phyloP scores from a whole-genome alignment of 139 green algal genomes.

The Choricystis sp. region DNA sequence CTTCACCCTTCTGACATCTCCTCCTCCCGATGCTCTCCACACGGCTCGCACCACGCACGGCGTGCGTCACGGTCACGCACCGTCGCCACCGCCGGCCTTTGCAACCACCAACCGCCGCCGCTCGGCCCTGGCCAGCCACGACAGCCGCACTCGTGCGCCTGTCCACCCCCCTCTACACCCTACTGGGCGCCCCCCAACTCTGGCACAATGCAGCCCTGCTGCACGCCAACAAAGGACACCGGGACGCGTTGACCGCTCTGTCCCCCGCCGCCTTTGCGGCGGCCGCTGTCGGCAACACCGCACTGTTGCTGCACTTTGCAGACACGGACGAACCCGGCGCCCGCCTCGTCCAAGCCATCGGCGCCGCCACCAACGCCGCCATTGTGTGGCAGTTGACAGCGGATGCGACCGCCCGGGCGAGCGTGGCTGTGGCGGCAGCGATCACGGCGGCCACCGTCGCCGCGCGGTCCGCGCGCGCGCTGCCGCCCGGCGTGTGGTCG shows the following conservation, averaged over 20 bases:
- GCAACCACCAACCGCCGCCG: too few relatives aligned
- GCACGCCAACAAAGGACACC: slow-evolving; percentile 21
- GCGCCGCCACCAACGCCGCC: slow-evolving; percentile 43
- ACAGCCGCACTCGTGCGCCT: slow-evolving; percentile 13
- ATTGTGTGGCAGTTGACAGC: slow-evolving; percentile 47
- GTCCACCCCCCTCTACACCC: slow-evolving; percentile 28
- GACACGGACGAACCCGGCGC: slow-evolving; percentile 35
- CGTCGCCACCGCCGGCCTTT: too few relatives aligned
- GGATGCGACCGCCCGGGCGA: neutral
- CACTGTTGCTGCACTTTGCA: slow-evolving; percentile 54
- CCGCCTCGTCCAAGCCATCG: slow-evolving; percentile 41
- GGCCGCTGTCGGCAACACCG: slow-evolving; percentile 36
- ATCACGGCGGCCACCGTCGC: neutral
- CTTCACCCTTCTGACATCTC: too few relatives aligned
- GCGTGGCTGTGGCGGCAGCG: neutral
- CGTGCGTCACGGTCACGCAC: too few relatives aligned
- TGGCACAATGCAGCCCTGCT: slow-evolving; percentile 41
- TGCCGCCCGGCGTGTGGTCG: slow-evolving; percentile 24
- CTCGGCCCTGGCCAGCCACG: too few relatives aligned
- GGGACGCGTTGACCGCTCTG: slow-evolving; percentile 27
- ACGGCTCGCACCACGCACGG: too few relatives aligned
- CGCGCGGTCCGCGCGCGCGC: neutral
- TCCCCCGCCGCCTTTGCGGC: slow-evolving; percentile 8
- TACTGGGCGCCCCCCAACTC: slow-evolving; percentile 48
- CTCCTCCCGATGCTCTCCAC: too few relatives aligned